A percentile compares a stretch with the other conserved stretches of the same genome.
Evolutionary conservation across 495 filamentous ascomycete species (phyloP).

Genomic region (Penicillium riverlandense): DNA sequence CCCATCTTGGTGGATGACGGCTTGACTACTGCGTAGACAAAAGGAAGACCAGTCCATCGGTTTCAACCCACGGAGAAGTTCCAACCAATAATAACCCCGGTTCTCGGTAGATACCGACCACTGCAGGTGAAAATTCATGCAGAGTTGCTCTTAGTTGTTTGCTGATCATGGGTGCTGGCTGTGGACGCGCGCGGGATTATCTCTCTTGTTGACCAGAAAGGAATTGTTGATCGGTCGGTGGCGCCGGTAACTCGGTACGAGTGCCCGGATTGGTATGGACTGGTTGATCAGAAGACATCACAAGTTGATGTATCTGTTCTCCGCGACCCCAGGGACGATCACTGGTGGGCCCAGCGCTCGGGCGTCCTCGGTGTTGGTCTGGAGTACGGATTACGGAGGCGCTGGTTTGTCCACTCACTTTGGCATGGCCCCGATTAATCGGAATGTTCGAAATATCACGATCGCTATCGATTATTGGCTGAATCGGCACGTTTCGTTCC

Average conservation of each 20-base stretch:
- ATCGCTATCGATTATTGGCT: slow-evolving; percentile 11
- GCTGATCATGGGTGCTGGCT: not conserved
- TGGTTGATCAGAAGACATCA: not conserved
- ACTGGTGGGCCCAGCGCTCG: slow-evolving; percentile 5
- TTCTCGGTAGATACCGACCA: not conserved
- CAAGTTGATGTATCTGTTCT: slow-evolving; percentile 21
- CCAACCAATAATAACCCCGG: slow-evolving; percentile 4
- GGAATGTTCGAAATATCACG: not conserved
- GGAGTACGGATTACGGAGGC: not conserved
- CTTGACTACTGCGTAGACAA: slow-evolving; percentile 2
- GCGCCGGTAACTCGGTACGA: too few relatives aligned
- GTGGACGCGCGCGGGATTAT: too few relatives aligned
- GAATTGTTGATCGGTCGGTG: too few relatives aligned
- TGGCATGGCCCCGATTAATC: slow-evolving; percentile 2
- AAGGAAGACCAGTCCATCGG: not conserved
- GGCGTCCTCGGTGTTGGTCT: slow-evolving; percentile 4
- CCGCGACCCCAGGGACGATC: slow-evolving; percentile 5
- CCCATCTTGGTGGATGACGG: slow-evolving; percentile 3
- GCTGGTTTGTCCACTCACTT: slow-evolving; percentile 3
- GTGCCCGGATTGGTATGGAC: too few relatives aligned
- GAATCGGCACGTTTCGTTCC: not conserved
- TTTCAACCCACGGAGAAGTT: not conserved
- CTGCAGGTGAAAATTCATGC: too few relatives aligned
- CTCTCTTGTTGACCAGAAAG: too few relatives aligned
- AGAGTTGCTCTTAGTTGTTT: not conserved